phyloP scores from a whole-genome alignment of 2,329 filamentous ascomycete genomes.

The Colletotrichum sp. region DNA sequence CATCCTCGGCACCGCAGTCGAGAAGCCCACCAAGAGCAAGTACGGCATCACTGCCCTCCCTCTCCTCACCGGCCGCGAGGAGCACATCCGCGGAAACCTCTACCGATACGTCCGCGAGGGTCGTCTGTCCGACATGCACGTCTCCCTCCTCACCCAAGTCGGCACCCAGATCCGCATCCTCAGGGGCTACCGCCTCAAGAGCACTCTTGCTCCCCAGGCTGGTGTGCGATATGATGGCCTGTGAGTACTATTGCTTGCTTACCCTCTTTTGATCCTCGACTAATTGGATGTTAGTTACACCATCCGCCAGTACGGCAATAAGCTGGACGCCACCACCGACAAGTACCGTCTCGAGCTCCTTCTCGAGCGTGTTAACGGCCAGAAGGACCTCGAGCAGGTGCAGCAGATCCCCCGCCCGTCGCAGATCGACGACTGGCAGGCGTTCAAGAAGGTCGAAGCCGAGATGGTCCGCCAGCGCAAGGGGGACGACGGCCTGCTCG shows the following conservation, averaged over 20 bases:
- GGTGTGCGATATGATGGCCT: constrained; percentile 64
- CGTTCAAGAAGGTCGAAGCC: constrained; percentile 46
- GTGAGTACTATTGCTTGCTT: constrained; percentile 40
- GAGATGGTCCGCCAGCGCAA: constrained; percentile 19
- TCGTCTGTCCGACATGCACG: constrained; percentile 48
- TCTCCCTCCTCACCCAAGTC: constrained; percentile 52
- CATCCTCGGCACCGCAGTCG: constrained; percentile 49
- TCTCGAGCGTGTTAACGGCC: constrained; percentile 48
- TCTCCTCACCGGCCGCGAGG: constrained; percentile 56
- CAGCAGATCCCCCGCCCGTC: constrained; percentile 55
- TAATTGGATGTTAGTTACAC: constrained; percentile 45
- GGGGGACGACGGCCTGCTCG: constrained; percentile 16
- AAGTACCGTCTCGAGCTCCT: constrained; percentile 49
- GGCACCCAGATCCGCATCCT: constrained; percentile 58
- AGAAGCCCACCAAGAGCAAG: constrained; percentile 49
- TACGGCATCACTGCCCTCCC: constrained; percentile 55
- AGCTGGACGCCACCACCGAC: constrained; percentile 41
- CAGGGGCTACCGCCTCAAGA: constrained; percentile 54
- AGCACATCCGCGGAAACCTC: constrained; percentile 35
- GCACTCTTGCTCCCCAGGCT: constrained; percentile 53
- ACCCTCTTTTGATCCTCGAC: neutral
- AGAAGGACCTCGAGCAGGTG: constrained; percentile 47
- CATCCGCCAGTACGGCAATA: constrained; percentile 52
- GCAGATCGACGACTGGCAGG: constrained; percentile 60
- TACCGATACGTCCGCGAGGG: constrained; percentile 53